Evolutionary conservation across 768 basidiomycete species (phyloP).

Genomic region (Podaxis sp.): DNA sequence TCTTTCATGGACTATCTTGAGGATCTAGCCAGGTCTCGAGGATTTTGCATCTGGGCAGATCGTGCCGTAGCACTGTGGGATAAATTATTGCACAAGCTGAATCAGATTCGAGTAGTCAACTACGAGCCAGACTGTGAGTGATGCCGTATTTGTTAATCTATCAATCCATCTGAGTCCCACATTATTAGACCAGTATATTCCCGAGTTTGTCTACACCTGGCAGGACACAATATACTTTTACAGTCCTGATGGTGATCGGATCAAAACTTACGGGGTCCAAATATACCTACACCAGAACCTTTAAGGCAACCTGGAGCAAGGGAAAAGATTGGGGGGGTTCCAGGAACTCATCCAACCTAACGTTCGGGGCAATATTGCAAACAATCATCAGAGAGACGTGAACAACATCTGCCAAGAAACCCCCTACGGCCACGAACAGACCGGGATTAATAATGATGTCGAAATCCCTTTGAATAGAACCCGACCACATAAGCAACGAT

Average conservation of each 20-base stretch:
- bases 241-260: not conserved
- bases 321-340: too few relatives aligned
- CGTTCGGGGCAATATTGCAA: too few relatives aligned
- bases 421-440: not conserved
- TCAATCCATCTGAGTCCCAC: not conserved
- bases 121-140: not conserved
- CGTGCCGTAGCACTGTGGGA: not conserved
- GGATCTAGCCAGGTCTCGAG: not conserved
- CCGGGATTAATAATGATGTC: too few relatives aligned
- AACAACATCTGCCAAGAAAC: too few relatives aligned
- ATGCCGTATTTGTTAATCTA: not conserved
- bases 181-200: not conserved
- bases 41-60: not conserved
- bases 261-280: too few relatives aligned
- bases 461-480: too few relatives aligned
- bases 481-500: conserved; percentile 26
- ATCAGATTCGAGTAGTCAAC: not conserved
- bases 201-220: not conserved
- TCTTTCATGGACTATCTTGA: not conserved
- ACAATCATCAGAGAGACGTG: too few relatives aligned
- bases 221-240: not conserved
- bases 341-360: too few relatives aligned
- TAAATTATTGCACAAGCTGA: not conserved
- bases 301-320: too few relatives aligned
- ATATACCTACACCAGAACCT: too few relatives aligned